Conservation (phyloP, 2,329 filamentous ascomycete species). For the Fusarium burgessii region DNA sequence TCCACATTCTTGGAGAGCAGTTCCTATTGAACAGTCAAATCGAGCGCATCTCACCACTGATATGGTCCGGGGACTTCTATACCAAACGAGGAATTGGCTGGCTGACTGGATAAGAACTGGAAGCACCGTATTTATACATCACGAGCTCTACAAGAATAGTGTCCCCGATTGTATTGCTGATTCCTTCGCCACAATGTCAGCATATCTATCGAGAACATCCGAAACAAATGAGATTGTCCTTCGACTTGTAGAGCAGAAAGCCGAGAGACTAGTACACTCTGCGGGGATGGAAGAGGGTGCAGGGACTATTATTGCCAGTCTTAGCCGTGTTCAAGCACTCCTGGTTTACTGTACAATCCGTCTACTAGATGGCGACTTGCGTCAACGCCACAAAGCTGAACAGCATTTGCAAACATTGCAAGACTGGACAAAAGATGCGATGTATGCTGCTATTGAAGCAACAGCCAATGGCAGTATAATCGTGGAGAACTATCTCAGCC, state of each 20-base stretch:
- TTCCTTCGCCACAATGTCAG: constrained; percentile 24
- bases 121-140: constrained; percentile 31
- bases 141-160: constrained; percentile 10
- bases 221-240: constrained; percentile 27
- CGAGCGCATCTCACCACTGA: constrained; percentile 9
- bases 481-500: constrained; percentile 12
- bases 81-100: constrained; percentile 21
- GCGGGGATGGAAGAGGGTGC: background rate
- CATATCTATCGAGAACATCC: constrained; percentile 27
- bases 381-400: constrained; percentile 41
- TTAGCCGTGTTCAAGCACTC: constrained; percentile 42
- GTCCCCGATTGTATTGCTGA: constrained; percentile 19
- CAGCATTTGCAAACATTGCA: constrained; percentile 25
- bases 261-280: background rate
- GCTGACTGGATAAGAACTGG: constrained; percentile 21
- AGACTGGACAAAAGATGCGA: constrained; percentile 33
- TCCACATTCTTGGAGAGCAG: constrained; percentile 8
- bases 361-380: constrained; percentile 42
- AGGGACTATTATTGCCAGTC: background rate
- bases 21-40: background rate
- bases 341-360: constrained; percentile 41
- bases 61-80: constrained; percentile 5
- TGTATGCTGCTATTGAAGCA: background rate
- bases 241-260: constrained; percentile 22
- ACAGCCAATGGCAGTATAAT: constrained; percentile 18